Base-by-base conservation (phyloP, 2,329 filamentous ascomycete genomes). In the Bipolaris zeicola region DNA sequence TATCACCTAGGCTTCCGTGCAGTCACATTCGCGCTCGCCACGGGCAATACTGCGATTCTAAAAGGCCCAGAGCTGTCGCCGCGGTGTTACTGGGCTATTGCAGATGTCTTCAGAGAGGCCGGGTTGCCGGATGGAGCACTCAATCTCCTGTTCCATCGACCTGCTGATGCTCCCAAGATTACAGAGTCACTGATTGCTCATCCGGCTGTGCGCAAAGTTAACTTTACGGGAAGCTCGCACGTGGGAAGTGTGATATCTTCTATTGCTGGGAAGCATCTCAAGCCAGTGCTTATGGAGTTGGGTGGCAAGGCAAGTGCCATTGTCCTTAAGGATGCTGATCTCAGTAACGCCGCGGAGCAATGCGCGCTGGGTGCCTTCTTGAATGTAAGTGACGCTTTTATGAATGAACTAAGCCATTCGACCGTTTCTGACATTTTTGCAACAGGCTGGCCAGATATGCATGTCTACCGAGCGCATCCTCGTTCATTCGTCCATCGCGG, bases 361-460 rank as follows among this genome's bases (percentile, higher is more conserved):
- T 90, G 90, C 61, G 95, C 88, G 90, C 93, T 81, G 91, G 91
- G 66, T 42, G 95, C 95, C 76, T 95, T 95, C 78, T 93, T 89
- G 54, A 80, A 84, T 63, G 81, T 61, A 52, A 50, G 62, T 44
- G 26, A 44, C 26, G 4, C 8, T 13, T 5, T 44, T 44, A 44
- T 44, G 42, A 14, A 13, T 10, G 1, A 44, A 20, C 13, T 14
- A n/a, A 26, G 39, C 5, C n/a, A 7, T 22, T 6, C 11, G 13
- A 42, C 20, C 26, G 39, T 24, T 42, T 13, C 39, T 42, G 39
- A 42, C 39, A 26, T 42, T 26, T 42, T n/a, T 24, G 13, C 39
- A 44, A 44, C 6, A 54, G 54, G 44, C 80, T 43, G 83, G 85
- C 0, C 85, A 88, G 63, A 78, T 81, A 2, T 88, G 85, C 70